These are phyloP conservation scores for Xylaria grammica DNA, from an alignment of 495 filamentous ascomycete species.

Conservation along the genomic window DNA sequence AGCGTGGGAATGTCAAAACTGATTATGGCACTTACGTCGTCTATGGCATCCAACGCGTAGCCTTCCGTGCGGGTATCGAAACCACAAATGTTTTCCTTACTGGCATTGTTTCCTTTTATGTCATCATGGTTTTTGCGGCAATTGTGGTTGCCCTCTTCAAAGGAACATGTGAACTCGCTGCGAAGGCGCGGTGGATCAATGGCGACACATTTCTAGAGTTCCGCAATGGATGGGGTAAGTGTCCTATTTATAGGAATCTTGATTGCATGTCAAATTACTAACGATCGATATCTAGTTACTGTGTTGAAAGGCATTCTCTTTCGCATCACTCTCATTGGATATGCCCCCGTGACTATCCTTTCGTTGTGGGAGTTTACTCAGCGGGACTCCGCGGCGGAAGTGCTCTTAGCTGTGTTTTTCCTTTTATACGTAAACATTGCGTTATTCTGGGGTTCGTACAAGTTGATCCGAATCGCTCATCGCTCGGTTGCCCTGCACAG, in stretches of 20 bases:
- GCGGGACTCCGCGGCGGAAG: constrained; percentile 82
- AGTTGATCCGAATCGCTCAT: constrained; percentile 86
- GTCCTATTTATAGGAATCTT: neutral
- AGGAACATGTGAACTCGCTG: constrained; percentile 70
- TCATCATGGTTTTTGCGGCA: constrained; percentile 75
- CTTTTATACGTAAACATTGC: constrained; percentile 77
- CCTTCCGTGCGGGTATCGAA: constrained; percentile 85
- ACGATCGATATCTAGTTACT: constrained; percentile 43
- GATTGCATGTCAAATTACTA: neutral
- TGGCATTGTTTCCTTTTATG: constrained; percentile 85
- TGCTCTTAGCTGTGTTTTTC: constrained; percentile 89
- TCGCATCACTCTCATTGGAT: constrained; percentile 88
- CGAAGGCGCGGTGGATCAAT: constrained; percentile 77
- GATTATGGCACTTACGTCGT: constrained; percentile 66
- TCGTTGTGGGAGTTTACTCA: constrained; percentile 94
- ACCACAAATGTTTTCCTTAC: constrained; percentile 94
- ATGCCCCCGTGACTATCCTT: constrained; percentile 87
- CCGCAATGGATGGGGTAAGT: constrained; percentile 76
- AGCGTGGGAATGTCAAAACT: constrained; percentile 54
- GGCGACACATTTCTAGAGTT: constrained; percentile 90
- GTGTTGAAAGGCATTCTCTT: constrained; percentile 92
- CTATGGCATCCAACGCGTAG: constrained; percentile 86
- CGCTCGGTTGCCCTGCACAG: constrained; percentile 89
- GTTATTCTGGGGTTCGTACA: constrained; percentile 85
- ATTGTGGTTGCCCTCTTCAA: constrained; percentile 81